These are phyloP conservation scores for Erysiphe neolycopersici DNA, from an alignment of 2,329 filamentous ascomycete species.

Conservation along the genomic window DNA sequence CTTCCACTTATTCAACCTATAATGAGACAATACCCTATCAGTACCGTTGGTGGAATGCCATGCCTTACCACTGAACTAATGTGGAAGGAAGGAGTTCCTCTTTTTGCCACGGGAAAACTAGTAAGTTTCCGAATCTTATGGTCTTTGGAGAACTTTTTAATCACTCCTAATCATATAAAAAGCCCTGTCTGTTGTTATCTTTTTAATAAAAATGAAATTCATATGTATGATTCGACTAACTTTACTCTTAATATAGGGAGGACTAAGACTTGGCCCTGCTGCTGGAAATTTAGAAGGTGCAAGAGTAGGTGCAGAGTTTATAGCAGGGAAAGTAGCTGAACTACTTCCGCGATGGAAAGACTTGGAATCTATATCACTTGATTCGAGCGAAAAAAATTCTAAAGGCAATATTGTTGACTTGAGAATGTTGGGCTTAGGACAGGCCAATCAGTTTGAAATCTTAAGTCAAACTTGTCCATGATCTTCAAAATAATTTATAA, in stretches of 20 bases:
- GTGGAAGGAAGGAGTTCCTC: constrained; percentile 45
- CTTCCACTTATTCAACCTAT: constrained; percentile 36
- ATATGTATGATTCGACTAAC: not conserved
- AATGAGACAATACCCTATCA: constrained; percentile 29
- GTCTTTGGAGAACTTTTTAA: not conserved
- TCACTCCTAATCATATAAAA: not conserved
- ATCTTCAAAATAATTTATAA: not conserved
- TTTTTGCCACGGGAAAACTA: constrained; percentile 44
- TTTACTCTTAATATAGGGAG: constrained; percentile 16
- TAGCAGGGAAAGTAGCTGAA: constrained; percentile 8
- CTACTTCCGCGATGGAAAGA: constrained; percentile 1
- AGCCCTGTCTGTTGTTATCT: not conserved
- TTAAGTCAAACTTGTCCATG: not conserved
- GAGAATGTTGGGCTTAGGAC: constrained; percentile 7
- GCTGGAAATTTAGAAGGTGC: constrained; percentile 51
- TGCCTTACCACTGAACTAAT: constrained; percentile 51
- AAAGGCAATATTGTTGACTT: constrained; percentile 4
- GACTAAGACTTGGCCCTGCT: constrained; percentile 41
- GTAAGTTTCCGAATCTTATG: not conserved
- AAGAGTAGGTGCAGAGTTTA: constrained; percentile 43
- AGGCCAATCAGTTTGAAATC: constrained; percentile 7
- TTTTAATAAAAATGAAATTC: too few relatives aligned
- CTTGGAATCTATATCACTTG: not conserved
- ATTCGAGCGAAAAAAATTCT: not conserved
- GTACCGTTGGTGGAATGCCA: constrained; percentile 37